phyloP scores from a whole-genome alignment of 176 grass and related monocot genomes.

The Melocanna baccifera region DNA sequence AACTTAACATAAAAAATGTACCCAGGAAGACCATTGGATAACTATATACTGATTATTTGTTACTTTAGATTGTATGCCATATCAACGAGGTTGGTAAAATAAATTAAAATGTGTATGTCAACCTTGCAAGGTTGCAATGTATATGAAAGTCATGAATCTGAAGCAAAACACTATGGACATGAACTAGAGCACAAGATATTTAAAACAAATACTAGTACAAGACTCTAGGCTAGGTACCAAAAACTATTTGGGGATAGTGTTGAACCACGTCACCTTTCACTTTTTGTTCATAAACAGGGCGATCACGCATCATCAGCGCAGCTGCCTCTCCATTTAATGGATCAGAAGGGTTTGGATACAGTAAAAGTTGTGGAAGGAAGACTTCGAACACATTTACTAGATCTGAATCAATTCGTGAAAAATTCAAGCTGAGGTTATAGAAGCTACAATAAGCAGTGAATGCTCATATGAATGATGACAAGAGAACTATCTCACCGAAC shows the following conservation, averaged over 20 bases:
- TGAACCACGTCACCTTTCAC: conserved; percentile 72
- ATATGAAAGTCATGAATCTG: conserved; percentile 2
- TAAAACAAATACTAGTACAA: conserved; percentile 8
- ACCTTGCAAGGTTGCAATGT: neutral
- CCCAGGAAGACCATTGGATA: neutral
- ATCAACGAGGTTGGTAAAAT: neutral
- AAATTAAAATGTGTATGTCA: neutral
- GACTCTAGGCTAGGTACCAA: neutral
- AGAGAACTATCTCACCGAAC: conserved; percentile 69
- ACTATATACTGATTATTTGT: neutral
- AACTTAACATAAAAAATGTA: neutral
- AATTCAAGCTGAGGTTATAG: neutral
- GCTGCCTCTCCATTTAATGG: conserved; percentile 98
- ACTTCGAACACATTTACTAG: conserved; percentile 97
- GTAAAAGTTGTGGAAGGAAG: conserved; percentile 83
- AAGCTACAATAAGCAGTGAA: neutral
- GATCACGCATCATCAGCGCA: conserved; percentile 95
- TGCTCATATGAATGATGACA: neutral
- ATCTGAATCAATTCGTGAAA: conserved; percentile 43
- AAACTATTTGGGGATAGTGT: conserved; percentile 2
- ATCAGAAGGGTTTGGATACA: conserved; percentile 95
- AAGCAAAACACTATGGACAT: neutral
- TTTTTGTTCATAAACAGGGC: conserved; percentile 89
- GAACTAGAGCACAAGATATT: neutral
- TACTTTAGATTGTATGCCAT: neutral